Base-by-base conservation (phyloP, 495 filamentous ascomycete genomes). In the Penicillium taxi region DNA sequence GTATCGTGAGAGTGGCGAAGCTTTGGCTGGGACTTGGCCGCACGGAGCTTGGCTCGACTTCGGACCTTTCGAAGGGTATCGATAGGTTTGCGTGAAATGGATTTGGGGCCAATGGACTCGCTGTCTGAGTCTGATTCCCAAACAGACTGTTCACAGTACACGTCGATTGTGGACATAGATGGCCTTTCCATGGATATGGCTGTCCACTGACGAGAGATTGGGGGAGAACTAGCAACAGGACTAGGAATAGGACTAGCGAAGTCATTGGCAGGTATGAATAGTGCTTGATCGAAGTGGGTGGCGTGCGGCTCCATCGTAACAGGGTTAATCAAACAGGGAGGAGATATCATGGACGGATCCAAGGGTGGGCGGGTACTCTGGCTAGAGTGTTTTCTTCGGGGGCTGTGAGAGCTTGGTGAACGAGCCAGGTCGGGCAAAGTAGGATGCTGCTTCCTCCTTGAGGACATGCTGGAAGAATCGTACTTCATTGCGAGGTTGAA, bases 91-190 rank as follows among this genome's bases (percentile, higher is more conserved):
- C 63, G 55, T 1, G 64, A 66, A 6, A 65, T 45, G 0, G 63
- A 63, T 35, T 57, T 64, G 20, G 57, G 59, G 12, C 60, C 55
- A 8, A 53, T 36, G 0, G 57, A 63, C 35, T 66, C 66, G 9
- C 41, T 57, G 11, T 70, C 66, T 0, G 66, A 70, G 34, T 70
- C 66, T 0, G 66, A 68, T 31, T 70, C 66, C 66, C 66, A 70
- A 0, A 70, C 61, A 0, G 66, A 70, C 19, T 67, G 66, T 35
- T 70, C 66, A 12, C 52, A 53, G 41, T 58, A 47, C 11, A 50
- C 50, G 12, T 61, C 72, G 46, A 53, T 70, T 15, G 59, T 63
- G 32, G 53, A 73, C 9, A 51, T 72, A 13, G 51, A 73, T 6
- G 55, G 68, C 31, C 47, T 48, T 35, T 58, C 66, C 52, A 53